These are phyloP conservation scores for Cnidoscolus chayamansa DNA, from an alignment of 441 rosid genomes.

Conservation along the genomic window DNA sequence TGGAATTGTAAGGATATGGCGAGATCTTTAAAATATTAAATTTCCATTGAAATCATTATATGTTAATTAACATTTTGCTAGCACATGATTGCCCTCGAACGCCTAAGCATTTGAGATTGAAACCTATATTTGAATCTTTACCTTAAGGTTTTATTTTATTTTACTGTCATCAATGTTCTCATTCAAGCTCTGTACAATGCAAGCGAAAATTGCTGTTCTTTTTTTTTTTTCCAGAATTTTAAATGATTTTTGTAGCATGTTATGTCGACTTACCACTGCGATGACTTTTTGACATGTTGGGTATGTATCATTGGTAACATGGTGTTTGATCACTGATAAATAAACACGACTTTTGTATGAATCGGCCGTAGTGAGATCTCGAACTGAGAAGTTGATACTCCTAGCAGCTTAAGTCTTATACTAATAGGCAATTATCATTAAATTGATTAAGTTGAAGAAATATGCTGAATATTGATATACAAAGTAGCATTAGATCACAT, in stretches of 20 bases:
- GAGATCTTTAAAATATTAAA: not conserved
- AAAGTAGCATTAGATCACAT: no score
- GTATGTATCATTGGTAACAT: no score
- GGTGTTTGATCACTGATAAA: no score
- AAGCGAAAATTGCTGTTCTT: not conserved
- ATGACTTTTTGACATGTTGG: not conserved
- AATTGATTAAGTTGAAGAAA: no score
- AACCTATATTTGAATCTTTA: not conserved
- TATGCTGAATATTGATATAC: no score
- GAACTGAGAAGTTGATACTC: no score
- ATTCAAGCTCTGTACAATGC: not conserved
- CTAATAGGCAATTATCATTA: no score
- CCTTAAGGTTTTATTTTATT: not conserved
- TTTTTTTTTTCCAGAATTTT: not conserved
- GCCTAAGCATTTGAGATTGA: not conserved
- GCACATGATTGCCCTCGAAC: not conserved
- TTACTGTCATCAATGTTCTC: not conserved
- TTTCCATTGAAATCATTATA: not conserved
- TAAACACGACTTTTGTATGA: no score
- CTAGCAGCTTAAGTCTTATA: no score
- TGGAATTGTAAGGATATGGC: not conserved
- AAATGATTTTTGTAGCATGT: not conserved
- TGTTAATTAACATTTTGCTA: conserved; percentile 3
- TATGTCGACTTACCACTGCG: not conserved
- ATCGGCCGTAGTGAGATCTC: no score